phyloP scores from a whole-genome alignment of 805 yeast species.

The Citeromyces matritensis region DNA sequence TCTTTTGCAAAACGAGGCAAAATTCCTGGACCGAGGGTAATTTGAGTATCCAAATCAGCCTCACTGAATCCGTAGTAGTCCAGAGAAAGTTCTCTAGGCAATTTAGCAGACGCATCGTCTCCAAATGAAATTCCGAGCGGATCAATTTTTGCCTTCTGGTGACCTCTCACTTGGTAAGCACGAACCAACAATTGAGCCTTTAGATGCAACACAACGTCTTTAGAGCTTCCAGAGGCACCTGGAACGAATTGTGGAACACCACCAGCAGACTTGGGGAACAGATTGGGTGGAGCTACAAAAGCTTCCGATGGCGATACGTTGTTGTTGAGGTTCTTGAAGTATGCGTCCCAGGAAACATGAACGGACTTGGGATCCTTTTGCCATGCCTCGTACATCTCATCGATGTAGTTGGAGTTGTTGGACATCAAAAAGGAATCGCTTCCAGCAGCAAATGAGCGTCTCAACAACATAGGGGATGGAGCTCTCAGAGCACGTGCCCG shows the following conservation, averaged over 20 bases:
- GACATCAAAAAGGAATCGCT: constrained; percentile 72
- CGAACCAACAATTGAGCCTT: constrained; percentile 93
- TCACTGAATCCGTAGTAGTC: constrained; percentile 89
- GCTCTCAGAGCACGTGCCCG: constrained; percentile 2
- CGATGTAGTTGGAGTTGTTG: constrained; percentile 81
- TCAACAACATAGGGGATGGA: background rate
- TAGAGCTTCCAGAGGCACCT: constrained; percentile 31
- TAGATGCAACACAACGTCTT: constrained; percentile 73
- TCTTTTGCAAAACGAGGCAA: constrained; percentile 74
- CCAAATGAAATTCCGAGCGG: constrained; percentile 90
- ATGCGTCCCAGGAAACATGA: constrained; percentile 94
- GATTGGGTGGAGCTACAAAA: constrained; percentile 82
- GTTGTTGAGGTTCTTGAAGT: constrained; percentile 79
- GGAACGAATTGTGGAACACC: constrained; percentile 47
- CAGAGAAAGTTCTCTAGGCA: constrained; percentile 79
- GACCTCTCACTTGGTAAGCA: constrained; percentile 98
- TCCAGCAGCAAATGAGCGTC: background rate
- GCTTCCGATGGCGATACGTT: constrained; percentile 65
- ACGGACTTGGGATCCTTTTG: constrained; percentile 78
- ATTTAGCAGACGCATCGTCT: constrained; percentile 29
- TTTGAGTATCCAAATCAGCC: constrained; percentile 66
- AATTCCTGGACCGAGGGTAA: constrained; percentile 95
- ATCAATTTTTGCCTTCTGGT: constrained; percentile 86
- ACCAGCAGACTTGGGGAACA: constrained; percentile 70
- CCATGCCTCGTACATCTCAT: constrained; percentile 97